Conservation (phyloP, 371 early-diverging fungal species). For the Mucor lusitanicus region DNA sequence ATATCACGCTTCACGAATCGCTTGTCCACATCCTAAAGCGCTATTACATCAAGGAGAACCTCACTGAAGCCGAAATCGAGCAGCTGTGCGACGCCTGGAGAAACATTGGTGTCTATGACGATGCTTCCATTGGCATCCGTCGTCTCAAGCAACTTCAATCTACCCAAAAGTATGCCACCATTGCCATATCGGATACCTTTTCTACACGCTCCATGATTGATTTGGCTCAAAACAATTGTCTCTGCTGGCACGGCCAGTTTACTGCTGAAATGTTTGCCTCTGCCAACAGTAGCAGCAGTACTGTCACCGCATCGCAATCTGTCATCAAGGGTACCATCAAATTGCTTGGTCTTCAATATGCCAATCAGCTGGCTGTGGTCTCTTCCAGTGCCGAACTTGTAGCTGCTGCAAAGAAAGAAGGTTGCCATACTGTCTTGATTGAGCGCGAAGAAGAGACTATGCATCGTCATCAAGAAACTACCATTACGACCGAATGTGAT, state of each 20-base stretch:
- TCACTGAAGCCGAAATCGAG: slow-evolving; percentile 27
- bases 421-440: slow-evolving; percentile 36
- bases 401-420: slow-evolving; percentile 30
- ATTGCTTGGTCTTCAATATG: slow-evolving; percentile 29
- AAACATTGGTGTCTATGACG: slow-evolving; percentile 27
- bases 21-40: slow-evolving; percentile 32
- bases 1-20: slow-evolving; percentile 23
- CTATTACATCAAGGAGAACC: slow-evolving; percentile 20
- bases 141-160: slow-evolving; percentile 33
- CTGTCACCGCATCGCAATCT: slow-evolving; percentile 9
- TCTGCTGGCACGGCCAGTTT: slow-evolving; percentile 51
- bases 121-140: slow-evolving; percentile 34
- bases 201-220: slow-evolving; percentile 41
- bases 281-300: neutral
- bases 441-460: slow-evolving; percentile 24
- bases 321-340: slow-evolving; percentile 23
- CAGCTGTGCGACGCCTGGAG: slow-evolving; percentile 30
- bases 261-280: slow-evolving; percentile 35
- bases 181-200: slow-evolving; percentile 39
- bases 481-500: slow-evolving; percentile 16
- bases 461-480: neutral
- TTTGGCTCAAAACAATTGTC: slow-evolving; percentile 39
- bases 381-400: slow-evolving; percentile 29
- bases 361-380: slow-evolving; percentile 38
- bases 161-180: slow-evolving; percentile 23